phyloP scores from a whole-genome alignment of 371 early-diverging fungal species.

The Dinochytrium kinnereticum region DNA sequence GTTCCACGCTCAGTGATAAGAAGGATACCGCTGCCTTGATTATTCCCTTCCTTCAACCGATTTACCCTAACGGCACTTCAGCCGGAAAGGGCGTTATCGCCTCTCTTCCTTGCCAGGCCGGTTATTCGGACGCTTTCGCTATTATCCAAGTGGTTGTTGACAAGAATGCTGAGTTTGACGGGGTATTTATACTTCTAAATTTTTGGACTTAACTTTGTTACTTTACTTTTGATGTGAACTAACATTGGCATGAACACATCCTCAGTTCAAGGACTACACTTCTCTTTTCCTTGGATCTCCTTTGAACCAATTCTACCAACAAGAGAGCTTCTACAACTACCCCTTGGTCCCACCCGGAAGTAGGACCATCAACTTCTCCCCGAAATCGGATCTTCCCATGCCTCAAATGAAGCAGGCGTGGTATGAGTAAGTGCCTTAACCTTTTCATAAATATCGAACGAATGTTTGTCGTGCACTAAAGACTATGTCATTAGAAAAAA shows the following conservation, averaged over 20 bases:
- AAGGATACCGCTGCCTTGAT: conserved; percentile 4
- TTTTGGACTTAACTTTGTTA: not conserved
- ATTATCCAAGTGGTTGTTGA: conserved; percentile 20
- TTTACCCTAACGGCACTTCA: conserved; percentile 29
- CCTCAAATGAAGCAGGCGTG: conserved; percentile 24
- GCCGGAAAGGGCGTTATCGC: conserved; percentile 26
- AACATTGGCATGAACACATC: not conserved
- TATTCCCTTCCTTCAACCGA: conserved; percentile 16
- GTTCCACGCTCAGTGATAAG: conserved; percentile 5
- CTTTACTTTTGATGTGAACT: no score
- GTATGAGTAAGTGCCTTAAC: conserved; percentile 18
- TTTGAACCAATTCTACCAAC: conserved; percentile 7
- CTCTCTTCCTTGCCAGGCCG: conserved; percentile 16
- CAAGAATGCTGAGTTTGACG: conserved; percentile 14
- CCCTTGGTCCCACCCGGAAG: conserved; percentile 31
- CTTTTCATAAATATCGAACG: conserved; percentile 1
- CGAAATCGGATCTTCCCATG: not conserved
- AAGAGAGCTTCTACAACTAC: conserved; percentile 25
- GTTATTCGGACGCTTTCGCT: conserved; percentile 31
- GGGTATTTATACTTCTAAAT: no score
- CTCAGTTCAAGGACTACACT: conserved; percentile 23
- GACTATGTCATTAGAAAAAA: conserved; percentile 12
- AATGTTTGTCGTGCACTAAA: no score
- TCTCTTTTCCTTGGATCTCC: not conserved
- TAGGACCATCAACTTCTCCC: not conserved